Evolutionary conservation across 257 asterid species (phyloP).

Genomic region (Solanum virginianum): DNA sequence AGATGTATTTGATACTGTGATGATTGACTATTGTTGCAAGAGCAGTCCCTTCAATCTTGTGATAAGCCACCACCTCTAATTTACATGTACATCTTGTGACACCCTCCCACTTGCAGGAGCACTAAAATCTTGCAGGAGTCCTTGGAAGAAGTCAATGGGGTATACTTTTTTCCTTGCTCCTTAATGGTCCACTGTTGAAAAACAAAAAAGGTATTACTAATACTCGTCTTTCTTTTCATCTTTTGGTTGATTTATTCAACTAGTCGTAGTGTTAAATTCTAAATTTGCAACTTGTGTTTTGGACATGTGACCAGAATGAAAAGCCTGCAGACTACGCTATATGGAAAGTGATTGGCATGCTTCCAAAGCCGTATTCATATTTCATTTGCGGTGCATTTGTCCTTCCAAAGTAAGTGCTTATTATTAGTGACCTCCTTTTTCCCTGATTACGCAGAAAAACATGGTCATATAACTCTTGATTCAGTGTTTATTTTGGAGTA

Average conservation of each 20-base stretch:
- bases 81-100: background rate
- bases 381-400: background rate
- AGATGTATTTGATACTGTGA: background rate
- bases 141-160: background rate
- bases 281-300: background rate
- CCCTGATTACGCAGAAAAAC: background rate
- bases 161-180: background rate
- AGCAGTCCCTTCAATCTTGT: slow-evolving; percentile 1
- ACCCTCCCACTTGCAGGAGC: slow-evolving; percentile 9
- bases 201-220: background rate
- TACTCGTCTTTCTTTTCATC: background rate
- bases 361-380: background rate
- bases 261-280: background rate
- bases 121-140: background rate
- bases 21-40: background rate
- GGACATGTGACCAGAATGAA: background rate
- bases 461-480: background rate
- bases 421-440: background rate
- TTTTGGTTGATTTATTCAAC: background rate
- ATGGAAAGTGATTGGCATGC: background rate
- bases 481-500: background rate
- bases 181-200: background rate
- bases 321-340: background rate
- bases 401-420: background rate
- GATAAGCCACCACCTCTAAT: background rate